phyloP scores from a whole-genome alignment of 2,329 filamentous ascomycete species.

The Sordariomycetes sp. region DNA sequence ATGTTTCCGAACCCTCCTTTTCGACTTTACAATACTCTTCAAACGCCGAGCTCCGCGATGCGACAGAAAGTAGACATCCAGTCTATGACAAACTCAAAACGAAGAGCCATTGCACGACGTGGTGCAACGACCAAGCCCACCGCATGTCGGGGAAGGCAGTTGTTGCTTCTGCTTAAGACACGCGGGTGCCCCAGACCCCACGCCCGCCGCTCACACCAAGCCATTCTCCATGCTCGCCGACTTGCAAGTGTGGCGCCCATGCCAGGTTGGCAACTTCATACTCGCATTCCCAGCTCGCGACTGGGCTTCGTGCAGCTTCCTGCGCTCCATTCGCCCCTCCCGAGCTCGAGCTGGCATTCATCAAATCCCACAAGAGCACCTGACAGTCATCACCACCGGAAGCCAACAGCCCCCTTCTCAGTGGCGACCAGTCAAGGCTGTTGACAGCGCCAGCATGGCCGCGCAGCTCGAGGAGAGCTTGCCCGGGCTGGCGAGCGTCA shows the following conservation, averaged over 20 bases:
- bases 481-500: constrained; percentile 91
- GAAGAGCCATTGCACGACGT: no score
- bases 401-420: constrained; percentile 76
- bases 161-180: constrained; percentile 7
- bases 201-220: constrained; percentile 72
- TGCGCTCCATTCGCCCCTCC: constrained; percentile 33
- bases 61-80: no score
- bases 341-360: constrained; percentile 46
- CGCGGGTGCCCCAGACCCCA: constrained; percentile 68
- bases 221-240: constrained; percentile 69
- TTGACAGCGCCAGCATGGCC: constrained; percentile 82
- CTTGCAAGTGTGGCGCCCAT: constrained; percentile 68
- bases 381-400: constrained; percentile 88
- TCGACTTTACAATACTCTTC: no score
- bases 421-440: constrained; percentile 92
- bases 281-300: constrained; percentile 75
- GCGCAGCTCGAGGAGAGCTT: constrained; percentile 85
- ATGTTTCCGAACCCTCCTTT: no score
- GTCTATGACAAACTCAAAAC: no score
- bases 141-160: no score
- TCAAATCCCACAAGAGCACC: constrained; percentile 87
- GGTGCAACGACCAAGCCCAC: no score
- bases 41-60: no score
- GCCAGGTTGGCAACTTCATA: constrained; percentile 80
- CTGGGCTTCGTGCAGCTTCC: constrained; percentile 56